Evolutionary conservation across 2,329 filamentous ascomycete genomes (phyloP), one percentile per base, ranked within the genome.

Genomic region (Colletotrichum theobromicola): DNA sequence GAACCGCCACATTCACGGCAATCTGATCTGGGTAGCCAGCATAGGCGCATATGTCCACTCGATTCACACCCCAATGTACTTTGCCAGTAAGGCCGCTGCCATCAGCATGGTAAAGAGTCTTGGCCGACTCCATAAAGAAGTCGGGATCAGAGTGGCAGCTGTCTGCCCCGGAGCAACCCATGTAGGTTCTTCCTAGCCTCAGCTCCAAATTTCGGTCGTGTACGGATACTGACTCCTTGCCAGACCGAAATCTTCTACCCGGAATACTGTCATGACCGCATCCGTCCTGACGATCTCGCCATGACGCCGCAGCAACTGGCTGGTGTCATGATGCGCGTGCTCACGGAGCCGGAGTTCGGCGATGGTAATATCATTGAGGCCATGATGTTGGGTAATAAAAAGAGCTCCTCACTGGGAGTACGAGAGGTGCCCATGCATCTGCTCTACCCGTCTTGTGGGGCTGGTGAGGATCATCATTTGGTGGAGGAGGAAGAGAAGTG

Each of bases 1-100:
- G 55, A 75, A 81, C 50, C 70, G 70, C 15, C 2, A 50, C 16
- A 64, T 79, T 8, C 13, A 78, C 12, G 96, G 78, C 2, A 80
- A 82, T 16, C 15, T 83, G 0, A 53, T 84, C 2, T 79, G 77
- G 60, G 53, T 84, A 1, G 76, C 78, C 1, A 81, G 79, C n/a
- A 28, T 83, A 37, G 79, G 77, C 0, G 81, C 71, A 1, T 83
- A 83, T 12, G n/a, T 83, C 8, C 79, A 80, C 50, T 75, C 76
- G 2, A 34, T 83, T 8, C 75, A 78, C 12, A 79, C 82, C 0
- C 82, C 82, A 0, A 60, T 83, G 37, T 83, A 83, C 75, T 79
- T 78, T 34, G 73, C 80, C 0, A 80, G 77, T 74, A 83, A 83
- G 68, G 77, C 77, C 0, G 80, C 78, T 4, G 64, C 81, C n/a